Percentiles rank a stretch among this genome's conserved stretches.
phyloP scores from a whole-genome alignment of 2,329 filamentous ascomycete species.

The Cordyceps pruinosa region DNA sequence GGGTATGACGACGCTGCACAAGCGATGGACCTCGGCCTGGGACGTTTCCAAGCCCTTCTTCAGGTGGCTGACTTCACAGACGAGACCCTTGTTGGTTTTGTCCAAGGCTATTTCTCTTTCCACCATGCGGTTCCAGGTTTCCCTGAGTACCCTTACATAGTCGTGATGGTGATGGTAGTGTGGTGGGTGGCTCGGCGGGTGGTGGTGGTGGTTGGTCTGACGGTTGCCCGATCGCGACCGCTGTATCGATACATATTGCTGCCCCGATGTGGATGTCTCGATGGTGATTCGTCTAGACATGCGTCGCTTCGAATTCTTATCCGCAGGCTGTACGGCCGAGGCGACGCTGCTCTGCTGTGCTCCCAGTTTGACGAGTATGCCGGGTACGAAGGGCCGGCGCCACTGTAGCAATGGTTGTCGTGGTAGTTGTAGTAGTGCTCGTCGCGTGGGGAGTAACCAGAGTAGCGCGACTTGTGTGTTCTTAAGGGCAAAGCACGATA shows the following conservation, averaged over 20 bases:
- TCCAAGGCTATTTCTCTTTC: conserved; percentile 30
- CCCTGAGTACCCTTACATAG: conserved; percentile 28
- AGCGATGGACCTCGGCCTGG: conserved; percentile 29
- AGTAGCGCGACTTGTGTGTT: no score
- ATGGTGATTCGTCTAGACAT: conserved; percentile 33
- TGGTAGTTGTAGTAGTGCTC: neutral
- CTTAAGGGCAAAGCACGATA: neutral
- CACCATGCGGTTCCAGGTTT: conserved; percentile 31
- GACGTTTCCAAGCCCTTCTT: conserved; percentile 29
- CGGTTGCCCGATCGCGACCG: conserved; percentile 30
- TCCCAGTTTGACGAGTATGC: conserved; percentile 12
- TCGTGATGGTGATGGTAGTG: conserved; percentile 27
- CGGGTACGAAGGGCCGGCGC: conserved; percentile 6
- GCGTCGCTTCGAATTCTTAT: conserved; percentile 6
- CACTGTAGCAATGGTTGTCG: neutral
- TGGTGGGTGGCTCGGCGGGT: conserved; percentile 2
- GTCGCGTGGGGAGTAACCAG: neutral
- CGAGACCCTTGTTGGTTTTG: conserved; percentile 28
- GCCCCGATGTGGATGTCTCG: conserved; percentile 28
- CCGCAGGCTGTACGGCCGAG: conserved; percentile 4
- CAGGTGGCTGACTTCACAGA: conserved; percentile 26
- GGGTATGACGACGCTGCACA: conserved; percentile 26
- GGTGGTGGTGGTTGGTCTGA: conserved; percentile 20
- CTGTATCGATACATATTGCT: conserved; percentile 34
- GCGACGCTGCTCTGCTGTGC: conserved; percentile 12